phyloP scores from a whole-genome alignment of 805 yeast genomes.

The Lipomyces lipofer region DNA sequence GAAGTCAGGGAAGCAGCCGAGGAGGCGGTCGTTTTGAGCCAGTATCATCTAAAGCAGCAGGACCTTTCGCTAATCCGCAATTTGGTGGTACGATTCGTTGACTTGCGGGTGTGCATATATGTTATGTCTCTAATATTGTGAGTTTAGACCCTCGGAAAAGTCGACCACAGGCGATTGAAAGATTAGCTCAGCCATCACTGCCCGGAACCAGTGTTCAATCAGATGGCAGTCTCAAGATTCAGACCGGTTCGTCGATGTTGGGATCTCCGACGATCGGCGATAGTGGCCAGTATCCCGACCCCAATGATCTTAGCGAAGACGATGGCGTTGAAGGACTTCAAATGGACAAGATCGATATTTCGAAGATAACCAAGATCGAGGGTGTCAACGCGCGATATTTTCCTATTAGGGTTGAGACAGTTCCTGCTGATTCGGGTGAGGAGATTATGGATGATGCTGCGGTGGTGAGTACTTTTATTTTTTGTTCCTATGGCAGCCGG shows the following conservation, averaged over 20 bases:
- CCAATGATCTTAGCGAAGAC: not conserved
- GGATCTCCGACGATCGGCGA: not conserved
- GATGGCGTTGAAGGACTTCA: not conserved
- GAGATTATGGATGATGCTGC: slow-evolving; percentile 12
- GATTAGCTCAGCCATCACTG: not conserved
- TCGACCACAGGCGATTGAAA: slow-evolving; percentile 9
- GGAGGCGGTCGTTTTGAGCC: slow-evolving; percentile 17
- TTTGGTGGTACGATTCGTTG: slow-evolving; percentile 26
- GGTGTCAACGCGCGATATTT: slow-evolving; percentile 15
- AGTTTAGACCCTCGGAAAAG: slow-evolving; percentile 2
- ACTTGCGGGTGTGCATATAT: too few relatives aligned
- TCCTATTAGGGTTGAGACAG: slow-evolving; percentile 19
- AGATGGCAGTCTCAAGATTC: too few relatives aligned
- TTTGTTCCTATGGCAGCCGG: too few relatives aligned
- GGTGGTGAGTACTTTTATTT: not conserved
- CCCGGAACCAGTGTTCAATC: not conserved
- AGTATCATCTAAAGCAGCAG: slow-evolving; percentile 19
- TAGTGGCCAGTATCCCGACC: not conserved
- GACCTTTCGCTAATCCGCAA: slow-evolving; percentile 28
- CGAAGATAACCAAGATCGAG: slow-evolving; percentile 11
- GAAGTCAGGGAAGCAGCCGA: slow-evolving; percentile 16
- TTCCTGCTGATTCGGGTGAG: slow-evolving; percentile 7
- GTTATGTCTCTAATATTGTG: too few relatives aligned
- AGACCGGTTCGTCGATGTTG: too few relatives aligned
- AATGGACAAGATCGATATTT: slow-evolving; percentile 21